Percentiles rank a stretch among this genome's conserved stretches.
These are phyloP conservation scores for Russula vinacea DNA, from an alignment of 768 basidiomycete species.

Conservation along the genomic window DNA sequence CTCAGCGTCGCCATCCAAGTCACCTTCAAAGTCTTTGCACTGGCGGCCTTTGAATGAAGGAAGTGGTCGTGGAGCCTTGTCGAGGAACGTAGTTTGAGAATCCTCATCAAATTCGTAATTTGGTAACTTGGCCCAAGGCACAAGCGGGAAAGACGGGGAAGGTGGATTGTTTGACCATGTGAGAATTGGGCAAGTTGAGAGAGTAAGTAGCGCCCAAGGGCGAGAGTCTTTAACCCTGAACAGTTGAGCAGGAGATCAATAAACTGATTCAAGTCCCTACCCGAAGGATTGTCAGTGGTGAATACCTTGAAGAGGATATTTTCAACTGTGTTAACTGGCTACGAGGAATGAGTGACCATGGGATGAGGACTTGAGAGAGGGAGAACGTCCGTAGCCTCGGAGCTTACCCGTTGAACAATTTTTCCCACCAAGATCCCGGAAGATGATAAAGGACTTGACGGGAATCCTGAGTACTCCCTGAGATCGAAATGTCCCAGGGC, in stretches of 20 bases:
- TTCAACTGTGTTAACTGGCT: slow-evolving; percentile 13
- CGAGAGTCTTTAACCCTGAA: slow-evolving; percentile 11
- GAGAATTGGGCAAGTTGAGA: background rate
- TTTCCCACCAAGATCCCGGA: background rate
- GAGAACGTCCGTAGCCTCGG: slow-evolving; percentile 14
- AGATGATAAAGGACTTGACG: background rate
- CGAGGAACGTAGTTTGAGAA: slow-evolving; percentile 1
- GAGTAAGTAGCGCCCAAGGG: slow-evolving; percentile 9
- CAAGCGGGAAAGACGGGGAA: slow-evolving; percentile 13
- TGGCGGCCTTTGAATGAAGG: too few relatives aligned
- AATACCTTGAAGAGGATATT: background rate
- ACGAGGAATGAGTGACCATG: slow-evolving; percentile 12
- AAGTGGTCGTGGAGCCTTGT: background rate
- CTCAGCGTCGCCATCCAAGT: too few relatives aligned
- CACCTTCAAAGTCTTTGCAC: too few relatives aligned
- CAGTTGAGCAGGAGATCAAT: slow-evolving; percentile 5
- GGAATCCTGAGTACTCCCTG: background rate
- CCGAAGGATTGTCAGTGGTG: background rate
- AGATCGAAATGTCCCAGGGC: slow-evolving; percentile 14
- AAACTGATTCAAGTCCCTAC: background rate
- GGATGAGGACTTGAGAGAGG: slow-evolving; percentile 1
- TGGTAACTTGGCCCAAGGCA: slow-evolving; percentile 4
- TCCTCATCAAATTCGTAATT: slow-evolving; percentile 4
- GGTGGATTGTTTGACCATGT: background rate
- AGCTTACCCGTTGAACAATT: background rate